Base-by-base conservation (phyloP, 192 early-diverging fungal genomes). In the Backusella luteola region DNA sequence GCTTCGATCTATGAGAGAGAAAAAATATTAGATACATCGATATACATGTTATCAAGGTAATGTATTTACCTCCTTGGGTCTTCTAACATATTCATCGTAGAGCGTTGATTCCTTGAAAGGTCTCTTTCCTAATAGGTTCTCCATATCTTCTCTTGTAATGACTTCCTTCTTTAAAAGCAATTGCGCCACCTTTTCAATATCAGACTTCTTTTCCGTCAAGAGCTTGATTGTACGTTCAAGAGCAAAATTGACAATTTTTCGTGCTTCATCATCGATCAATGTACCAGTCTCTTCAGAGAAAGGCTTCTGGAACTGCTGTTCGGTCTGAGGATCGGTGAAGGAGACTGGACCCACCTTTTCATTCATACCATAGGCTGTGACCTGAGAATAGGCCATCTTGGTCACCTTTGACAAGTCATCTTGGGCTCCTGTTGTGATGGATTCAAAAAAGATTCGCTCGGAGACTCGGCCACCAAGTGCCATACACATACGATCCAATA, bases 371-470 rank as follows among this genome's bases (percentile, higher is more conserved):
- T 96, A 99, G 42, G 90, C 90, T 52, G 94, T 88, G 21, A 99
- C 91, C 83, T 96, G 95, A 9, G 95, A 94, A 82, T 99, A 99
- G 11, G 98, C 98, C 90, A 95, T 92, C 80, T 93, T 94, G 12
- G 96, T 98, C 12, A 99, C 96, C 82, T 97, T 97, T 80, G 97
- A 90, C 77, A 99, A 83, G 86, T 99, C 98, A 80, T 99, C 97
- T 23, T 91, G 91, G 2, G 98, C 98, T 29, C 98, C 98, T 7
- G 96, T 97, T 21, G 98, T 98, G 34, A 99, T 91, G 8, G 91
- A 87, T n/a, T 89, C 83, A 84, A 99, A 99, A 83, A 99, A 97
- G 46, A 99, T 91, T 78, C 94, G 84, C 84, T 98, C 98, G 0
- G 96, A 72, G 92, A 91, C 93, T 38, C 93, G 90, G 0, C 94